Base-by-base conservation (phyloP, 176 grass and related monocot genomes). In the Juncus inflexus region DNA sequence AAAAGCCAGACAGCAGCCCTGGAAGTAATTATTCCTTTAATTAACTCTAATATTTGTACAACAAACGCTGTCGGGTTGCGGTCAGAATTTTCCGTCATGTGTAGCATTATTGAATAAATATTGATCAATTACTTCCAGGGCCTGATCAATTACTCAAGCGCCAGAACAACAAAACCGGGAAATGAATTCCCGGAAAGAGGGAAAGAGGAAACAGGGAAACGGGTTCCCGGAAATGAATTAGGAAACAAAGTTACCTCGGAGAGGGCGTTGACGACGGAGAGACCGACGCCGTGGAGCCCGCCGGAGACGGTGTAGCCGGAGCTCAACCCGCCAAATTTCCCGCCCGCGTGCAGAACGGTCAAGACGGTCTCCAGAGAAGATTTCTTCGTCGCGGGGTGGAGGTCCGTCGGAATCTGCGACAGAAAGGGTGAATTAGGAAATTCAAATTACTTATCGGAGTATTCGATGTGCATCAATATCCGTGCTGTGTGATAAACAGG, bases 231-330 rank as follows among this genome's bases (percentile, higher is more conserved):
- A 28, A 28, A 28, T 0, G 19, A 28, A 28, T 1, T 0, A 28
- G 19, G 19, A 28, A 28, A 28, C 59, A 55, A 74, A 55, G 73
- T 61, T 77, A 90, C 94, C 94, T 99, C 88, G 65, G 94, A 99
- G 58, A 99, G 89, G 78, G 94, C 94, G 84, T 99, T 99, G 67
- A 99, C 94, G 74, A 99, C 94, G 72, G 88, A 92, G 40, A 99
- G 71, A 5, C 94, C 94, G 75, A 97, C 94, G 77, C 94, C 94
- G 75, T 97, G 88, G 55, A 97, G 55, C 56, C 94, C 94, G 62
- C 94, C 94, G 54, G 94, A 88, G 67, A 99, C 88, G 84, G 64
- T 92, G 55, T 99, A 97, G 38, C 94, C 80, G 77, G 87, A 91
- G 57, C 86, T 97, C 78, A 80, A 81, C 61, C 94, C 94, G 77